Evolutionary conservation across 1,139 yeast species (phyloP).

Genomic region (Geotrichum restrictum): DNA sequence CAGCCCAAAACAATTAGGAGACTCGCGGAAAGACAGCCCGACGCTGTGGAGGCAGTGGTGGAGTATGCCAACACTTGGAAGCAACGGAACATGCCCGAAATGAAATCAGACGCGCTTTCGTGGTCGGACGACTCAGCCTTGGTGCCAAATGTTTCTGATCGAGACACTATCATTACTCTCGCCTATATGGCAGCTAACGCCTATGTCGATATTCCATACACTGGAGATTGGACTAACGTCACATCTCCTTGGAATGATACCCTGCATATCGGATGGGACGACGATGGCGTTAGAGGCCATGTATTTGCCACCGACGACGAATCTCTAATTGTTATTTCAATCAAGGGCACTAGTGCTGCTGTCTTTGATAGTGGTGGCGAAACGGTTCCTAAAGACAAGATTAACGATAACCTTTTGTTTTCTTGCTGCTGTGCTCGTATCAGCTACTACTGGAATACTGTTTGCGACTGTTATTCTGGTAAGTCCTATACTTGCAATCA

Average conservation of each 20-base stretch:
- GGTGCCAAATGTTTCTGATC: conserved; percentile 73
- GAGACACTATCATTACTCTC: conserved; percentile 63
- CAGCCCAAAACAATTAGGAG: conserved; percentile 42
- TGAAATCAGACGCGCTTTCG: conserved; percentile 27
- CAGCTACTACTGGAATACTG: conserved; percentile 88
- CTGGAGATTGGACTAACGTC: conserved; percentile 88
- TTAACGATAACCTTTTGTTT: conserved; percentile 81
- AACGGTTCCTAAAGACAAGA: conserved; percentile 74
- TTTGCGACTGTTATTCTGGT: conserved; percentile 83
- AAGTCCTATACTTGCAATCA: conserved; percentile 86
- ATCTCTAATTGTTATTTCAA: conserved; percentile 66
- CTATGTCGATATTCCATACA: conserved; percentile 69
- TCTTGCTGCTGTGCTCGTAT: conserved; percentile 97
- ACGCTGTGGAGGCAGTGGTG: conserved; percentile 60
- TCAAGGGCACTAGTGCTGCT: conserved; percentile 92
- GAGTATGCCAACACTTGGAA: conserved; percentile 47
- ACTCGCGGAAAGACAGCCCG: conserved; percentile 57
- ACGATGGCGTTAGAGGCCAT: conserved; percentile 83
- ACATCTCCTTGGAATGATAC: conserved; percentile 52
- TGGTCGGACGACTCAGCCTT: conserved; percentile 39
- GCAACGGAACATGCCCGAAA: conserved; percentile 21
- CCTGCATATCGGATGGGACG: conserved; percentile 74
- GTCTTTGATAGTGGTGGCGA: conserved; percentile 72
- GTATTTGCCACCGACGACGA: conserved; percentile 68
- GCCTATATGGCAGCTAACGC: conserved; percentile 92